Percentiles rank a stretch among this genome's conserved stretches.
Evolutionary conservation across 208 protist species (phyloP).

Genomic region (Leishmania tarentolae): DNA sequence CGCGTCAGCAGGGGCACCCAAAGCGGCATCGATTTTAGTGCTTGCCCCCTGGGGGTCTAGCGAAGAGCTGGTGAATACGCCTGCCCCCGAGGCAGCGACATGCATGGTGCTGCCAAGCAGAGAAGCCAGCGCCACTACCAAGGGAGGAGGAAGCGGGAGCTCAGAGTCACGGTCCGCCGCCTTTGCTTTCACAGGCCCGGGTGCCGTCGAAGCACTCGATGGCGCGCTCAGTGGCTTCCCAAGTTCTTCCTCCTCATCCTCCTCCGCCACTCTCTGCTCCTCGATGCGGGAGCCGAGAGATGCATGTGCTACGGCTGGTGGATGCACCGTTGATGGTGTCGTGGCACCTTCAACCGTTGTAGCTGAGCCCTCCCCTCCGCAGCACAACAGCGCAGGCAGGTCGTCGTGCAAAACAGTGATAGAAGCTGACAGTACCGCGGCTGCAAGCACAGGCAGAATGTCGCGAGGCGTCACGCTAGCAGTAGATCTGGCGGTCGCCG

Average conservation of each 20-base stretch:
- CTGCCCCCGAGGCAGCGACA: not conserved
- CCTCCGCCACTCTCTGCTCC: not conserved
- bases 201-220: not conserved
- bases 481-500: not conserved
- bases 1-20: not conserved
- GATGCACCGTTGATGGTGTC: not conserved
- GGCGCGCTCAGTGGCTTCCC: not conserved
- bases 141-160: constrained; percentile 9
- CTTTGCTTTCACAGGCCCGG: not conserved
- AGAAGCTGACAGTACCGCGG: constrained; percentile 4
- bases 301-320: not conserved
- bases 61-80: not conserved
- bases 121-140: constrained; percentile 8
- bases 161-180: not conserved
- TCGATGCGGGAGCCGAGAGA: not conserved
- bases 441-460: constrained; percentile 4
- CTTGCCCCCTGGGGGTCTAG: not conserved
- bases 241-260: constrained; percentile 19
- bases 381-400: not conserved
- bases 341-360: not conserved
- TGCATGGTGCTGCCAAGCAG: not conserved
- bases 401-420: not conserved
- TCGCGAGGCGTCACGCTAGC: not conserved
- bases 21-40: not conserved
- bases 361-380: not conserved